Evolutionary conservation across 805 yeast genomes (phyloP).

Genomic region (Ogataea nakhonphanomensis): DNA sequence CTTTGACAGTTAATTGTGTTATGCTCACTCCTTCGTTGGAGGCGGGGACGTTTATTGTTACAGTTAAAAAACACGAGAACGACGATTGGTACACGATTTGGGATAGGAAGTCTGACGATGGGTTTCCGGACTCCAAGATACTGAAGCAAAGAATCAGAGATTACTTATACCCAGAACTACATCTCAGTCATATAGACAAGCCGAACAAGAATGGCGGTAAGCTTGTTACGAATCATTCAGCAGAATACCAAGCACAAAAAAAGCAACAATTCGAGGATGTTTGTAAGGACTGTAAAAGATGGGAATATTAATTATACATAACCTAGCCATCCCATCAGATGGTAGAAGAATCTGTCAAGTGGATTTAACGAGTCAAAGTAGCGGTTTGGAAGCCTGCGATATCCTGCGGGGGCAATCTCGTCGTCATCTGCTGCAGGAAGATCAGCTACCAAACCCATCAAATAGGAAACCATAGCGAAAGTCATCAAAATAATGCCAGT

Average conservation of each 20-base stretch:
- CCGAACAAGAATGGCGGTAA: conserved; percentile 23
- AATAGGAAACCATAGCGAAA: conserved; percentile 12
- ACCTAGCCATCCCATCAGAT: conserved; percentile 15
- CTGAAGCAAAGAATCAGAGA: conserved; percentile 67
- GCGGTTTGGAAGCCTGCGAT: conserved; percentile 16
- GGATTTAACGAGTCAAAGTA: conserved; percentile 17
- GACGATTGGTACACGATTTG: conserved; percentile 42
- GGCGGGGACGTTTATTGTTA: conserved; percentile 60
- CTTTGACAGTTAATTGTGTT: conserved; percentile 47
- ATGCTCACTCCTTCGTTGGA: conserved; percentile 43
- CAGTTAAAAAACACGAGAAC: conserved; percentile 35
- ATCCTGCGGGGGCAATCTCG: conserved; percentile 18
- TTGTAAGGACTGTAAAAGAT: conserved; percentile 29
- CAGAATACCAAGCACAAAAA: not conserved
- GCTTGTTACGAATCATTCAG: conserved; percentile 14
- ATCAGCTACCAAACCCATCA: conserved; percentile 17
- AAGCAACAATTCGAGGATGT: conserved; percentile 18
- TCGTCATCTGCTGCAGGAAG: conserved; percentile 14
- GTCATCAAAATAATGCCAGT: not conserved
- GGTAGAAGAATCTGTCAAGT: conserved; percentile 12
- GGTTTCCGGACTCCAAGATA: conserved; percentile 84
- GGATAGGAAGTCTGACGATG: conserved; percentile 62
- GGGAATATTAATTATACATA: conserved; percentile 26
- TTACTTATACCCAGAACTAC: conserved; percentile 47
- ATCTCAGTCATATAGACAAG: conserved; percentile 64